Evolutionary conservation across 75 land plant genomes (phyloP).

Genomic region (Isoetes taiwanensis): DNA sequence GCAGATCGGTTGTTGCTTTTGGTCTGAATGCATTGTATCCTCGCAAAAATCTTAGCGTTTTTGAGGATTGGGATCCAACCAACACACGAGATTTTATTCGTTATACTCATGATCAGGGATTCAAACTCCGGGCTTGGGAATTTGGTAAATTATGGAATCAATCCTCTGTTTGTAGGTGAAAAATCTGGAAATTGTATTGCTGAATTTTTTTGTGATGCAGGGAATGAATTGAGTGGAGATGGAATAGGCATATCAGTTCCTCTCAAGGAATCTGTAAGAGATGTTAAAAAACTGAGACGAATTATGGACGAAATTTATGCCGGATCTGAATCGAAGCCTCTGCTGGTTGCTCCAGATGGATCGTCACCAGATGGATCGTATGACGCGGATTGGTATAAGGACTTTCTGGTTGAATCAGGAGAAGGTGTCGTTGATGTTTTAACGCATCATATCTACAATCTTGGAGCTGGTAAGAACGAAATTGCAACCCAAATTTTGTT

Average conservation of each 20-base stretch:
- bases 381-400: conserved; percentile 44
- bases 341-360: conserved; percentile 64
- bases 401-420: conserved; percentile 40
- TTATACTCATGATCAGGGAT: conserved; percentile 58
- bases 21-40: conserved; percentile 67
- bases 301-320: conserved; percentile 41
- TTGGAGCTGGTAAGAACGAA: conserved; percentile 54
- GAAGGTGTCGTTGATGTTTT: conserved; percentile 34
- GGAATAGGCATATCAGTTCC: conserved; percentile 54
- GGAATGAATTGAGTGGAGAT: conserved; percentile 70
- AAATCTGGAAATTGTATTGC: no score
- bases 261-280: conserved; percentile 52
- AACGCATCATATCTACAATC: conserved; percentile 87
- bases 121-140: conserved; percentile 74
- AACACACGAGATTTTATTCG: conserved; percentile 66
- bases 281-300: conserved; percentile 26
- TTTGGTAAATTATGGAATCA: no score
- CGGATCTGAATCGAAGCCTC: conserved; percentile 21
- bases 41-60: no score
- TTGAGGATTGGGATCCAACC: conserved; percentile 58
- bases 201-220: no score
- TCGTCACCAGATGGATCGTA: no score
- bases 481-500: no score
- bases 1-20: conserved; percentile 61
- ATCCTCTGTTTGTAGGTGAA: no score